Conservation (phyloP, 2,329 filamentous ascomycete genomes). For the Fusarium metavorans region DNA sequence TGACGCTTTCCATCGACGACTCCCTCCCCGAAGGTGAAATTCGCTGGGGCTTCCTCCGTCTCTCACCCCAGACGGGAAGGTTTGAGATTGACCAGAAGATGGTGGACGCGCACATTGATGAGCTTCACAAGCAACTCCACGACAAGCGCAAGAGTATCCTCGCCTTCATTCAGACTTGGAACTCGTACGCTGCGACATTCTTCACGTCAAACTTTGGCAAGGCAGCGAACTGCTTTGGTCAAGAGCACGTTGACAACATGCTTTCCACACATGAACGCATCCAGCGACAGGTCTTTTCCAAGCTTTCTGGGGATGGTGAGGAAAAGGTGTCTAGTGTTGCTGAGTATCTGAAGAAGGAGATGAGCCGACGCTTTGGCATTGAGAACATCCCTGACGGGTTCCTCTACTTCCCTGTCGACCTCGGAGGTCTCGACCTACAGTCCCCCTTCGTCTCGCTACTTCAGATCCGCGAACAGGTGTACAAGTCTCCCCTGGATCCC, state of each 20-base stretch:
- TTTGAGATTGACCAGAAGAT: constrained; percentile 71
- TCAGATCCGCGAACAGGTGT: constrained; percentile 52
- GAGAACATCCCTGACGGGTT: constrained; percentile 58
- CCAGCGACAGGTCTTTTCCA: constrained; percentile 60
- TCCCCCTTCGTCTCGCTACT: constrained; percentile 59
- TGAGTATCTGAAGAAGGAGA: constrained; percentile 65
- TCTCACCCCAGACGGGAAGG: constrained; percentile 63
- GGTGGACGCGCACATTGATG: constrained; percentile 69
- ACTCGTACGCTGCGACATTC: constrained; percentile 64
- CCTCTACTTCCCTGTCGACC: constrained; percentile 59
- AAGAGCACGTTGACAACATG: constrained; percentile 64
- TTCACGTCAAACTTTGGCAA: constrained; percentile 66
- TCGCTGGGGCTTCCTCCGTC: constrained; percentile 66
- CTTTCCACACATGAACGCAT: constrained; percentile 62
- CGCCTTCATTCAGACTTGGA: constrained; percentile 62
- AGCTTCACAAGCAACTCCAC: constrained; percentile 68
- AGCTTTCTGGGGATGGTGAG: constrained; percentile 40
- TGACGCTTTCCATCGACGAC: constrained; percentile 39
- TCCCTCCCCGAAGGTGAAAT: constrained; percentile 62
- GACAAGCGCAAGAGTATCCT: constrained; percentile 64
- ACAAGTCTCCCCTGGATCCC: constrained; percentile 44
- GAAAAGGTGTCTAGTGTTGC: constrained; percentile 57
- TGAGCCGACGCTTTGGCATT: constrained; percentile 64
- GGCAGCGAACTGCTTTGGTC: constrained; percentile 64
- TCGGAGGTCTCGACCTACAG: constrained; percentile 61